These are phyloP conservation scores for Crotalaria pallida DNA, from an alignment of 306 rosid genomes.

Conservation along the genomic window DNA sequence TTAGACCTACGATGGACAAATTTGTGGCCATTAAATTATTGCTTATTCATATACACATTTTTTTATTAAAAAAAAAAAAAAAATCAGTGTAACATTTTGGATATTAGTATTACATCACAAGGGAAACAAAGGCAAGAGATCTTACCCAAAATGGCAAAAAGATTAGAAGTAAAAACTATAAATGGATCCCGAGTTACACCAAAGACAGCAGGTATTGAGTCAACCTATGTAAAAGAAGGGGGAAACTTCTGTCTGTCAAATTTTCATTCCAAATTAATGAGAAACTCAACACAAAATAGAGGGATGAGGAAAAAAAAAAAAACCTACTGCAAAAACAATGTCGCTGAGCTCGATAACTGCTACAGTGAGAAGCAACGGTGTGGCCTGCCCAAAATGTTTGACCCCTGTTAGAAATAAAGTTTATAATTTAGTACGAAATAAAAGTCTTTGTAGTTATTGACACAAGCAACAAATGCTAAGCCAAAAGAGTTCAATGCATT, in stretches of 20 bases:
- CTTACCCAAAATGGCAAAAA: conserved; percentile 90
- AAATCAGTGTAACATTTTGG: neutral
- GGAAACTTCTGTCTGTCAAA: conserved; percentile 9
- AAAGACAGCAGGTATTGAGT: conserved; percentile 95
- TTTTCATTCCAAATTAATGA: neutral
- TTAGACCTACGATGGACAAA: conserved; percentile 52
- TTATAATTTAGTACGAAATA: conserved; percentile 39
- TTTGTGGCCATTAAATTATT: neutral
- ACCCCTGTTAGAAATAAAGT: conserved; percentile 93
- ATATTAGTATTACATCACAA: neutral
- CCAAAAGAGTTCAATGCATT: conserved; percentile 6
- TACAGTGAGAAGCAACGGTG: conserved; percentile 95
- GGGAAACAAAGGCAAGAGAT: conserved; percentile 20
- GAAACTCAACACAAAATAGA: conserved; percentile 18
- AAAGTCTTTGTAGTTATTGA: conserved; percentile 12
- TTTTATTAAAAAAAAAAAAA: too few relatives aligned
- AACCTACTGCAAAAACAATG: conserved; percentile 88
- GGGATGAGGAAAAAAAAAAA: conserved; percentile 23
- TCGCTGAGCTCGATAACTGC: conserved; percentile 95
- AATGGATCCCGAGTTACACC: conserved; percentile 95
- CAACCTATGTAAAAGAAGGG: conserved; percentile 45
- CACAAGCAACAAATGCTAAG: conserved; percentile 19
- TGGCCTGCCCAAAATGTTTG: conserved; percentile 99
- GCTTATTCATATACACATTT: neutral
- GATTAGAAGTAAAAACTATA: conserved; percentile 75